Evolutionary conservation across 768 basidiomycete genomes (phyloP).

Genomic region (Russula brevipes): DNA sequence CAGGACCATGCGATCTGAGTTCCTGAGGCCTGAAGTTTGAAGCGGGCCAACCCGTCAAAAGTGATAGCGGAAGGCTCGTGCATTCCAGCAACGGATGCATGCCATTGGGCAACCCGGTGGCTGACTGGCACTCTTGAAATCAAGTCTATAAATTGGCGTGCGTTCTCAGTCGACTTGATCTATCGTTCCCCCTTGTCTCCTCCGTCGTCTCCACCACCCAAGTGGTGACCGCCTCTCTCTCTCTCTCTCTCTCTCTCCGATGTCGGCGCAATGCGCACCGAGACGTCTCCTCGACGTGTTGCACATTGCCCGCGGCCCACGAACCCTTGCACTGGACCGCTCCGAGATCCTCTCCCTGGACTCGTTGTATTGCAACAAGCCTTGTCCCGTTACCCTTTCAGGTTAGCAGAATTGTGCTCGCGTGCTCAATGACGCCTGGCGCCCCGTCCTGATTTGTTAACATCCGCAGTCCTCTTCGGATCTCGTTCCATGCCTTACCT

Average conservation of each 20-base stretch:
- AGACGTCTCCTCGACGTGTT: no score
- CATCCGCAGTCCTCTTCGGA: neutral
- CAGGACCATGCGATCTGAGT: neutral
- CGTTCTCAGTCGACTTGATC: neutral
- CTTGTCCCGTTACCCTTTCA: no score
- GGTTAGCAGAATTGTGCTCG: no score
- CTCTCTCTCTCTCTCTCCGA: no score
- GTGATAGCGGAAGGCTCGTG: neutral
- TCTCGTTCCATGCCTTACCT: neutral
- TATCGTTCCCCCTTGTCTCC: neutral
- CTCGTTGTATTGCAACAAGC: no score
- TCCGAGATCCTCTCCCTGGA: no score
- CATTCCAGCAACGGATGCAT: neutral
- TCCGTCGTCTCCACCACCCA: neutral
- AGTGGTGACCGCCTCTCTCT: no score
- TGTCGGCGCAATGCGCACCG: neutral
- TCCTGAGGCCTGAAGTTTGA: neutral
- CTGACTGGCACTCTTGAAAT: neutral
- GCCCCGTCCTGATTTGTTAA: no score
- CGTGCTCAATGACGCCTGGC: no score
- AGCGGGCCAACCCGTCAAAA: no score
- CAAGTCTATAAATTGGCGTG: neutral
- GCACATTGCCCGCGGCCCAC: neutral
- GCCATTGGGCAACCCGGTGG: neutral
- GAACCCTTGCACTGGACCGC: neutral